phyloP scores from a whole-genome alignment of 768 basidiomycete species.

The Ramaria sp. region DNA sequence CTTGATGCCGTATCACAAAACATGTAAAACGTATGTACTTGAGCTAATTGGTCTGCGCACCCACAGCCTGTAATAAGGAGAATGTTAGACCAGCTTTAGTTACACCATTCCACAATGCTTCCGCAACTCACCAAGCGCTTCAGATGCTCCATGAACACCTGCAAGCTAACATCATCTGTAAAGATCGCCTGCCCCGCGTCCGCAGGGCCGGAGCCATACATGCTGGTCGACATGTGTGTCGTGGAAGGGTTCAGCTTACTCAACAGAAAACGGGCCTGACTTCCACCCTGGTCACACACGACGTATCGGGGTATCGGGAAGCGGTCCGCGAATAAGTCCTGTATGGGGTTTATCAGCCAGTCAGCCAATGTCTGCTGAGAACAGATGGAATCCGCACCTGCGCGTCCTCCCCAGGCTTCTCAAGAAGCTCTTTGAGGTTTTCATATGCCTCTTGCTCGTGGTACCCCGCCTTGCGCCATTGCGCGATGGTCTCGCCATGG shows the following conservation, averaged over 20 bases:
- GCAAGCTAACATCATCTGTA: constrained; percentile 96
- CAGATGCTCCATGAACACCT: constrained; percentile 96
- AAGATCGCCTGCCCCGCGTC: constrained; percentile 86
- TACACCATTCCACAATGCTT: neutral
- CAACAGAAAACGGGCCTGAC: constrained; percentile 95
- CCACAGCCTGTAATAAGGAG: constrained; percentile 39
- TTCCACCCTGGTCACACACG: constrained; percentile 94
- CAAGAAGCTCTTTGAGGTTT: constrained; percentile 92
- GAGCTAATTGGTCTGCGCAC: constrained; percentile 51
- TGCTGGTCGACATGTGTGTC: constrained; percentile 87
- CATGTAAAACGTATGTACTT: neutral
- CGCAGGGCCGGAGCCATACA: constrained; percentile 73
- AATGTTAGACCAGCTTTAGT: neutral
- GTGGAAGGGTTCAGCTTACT: constrained; percentile 97
- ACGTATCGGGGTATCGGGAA: constrained; percentile 98
- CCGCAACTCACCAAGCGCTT: constrained; percentile 66
- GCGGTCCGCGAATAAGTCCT: constrained; percentile 92
- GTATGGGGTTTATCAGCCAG: neutral
- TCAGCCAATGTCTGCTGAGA: neutral
- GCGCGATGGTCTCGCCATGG: constrained; percentile 94
- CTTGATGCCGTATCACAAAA: no score
- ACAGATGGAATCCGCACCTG: constrained; percentile 39
- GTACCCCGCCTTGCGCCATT: constrained; percentile 97
- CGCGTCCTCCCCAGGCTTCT: constrained; percentile 79
- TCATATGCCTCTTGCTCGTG: constrained; percentile 99